A percentile compares a stretch with the other conserved stretches of the same genome.
Conservation (phyloP, 352 stramenopile genomes). For the Halophytophthora polymorphica region DNA sequence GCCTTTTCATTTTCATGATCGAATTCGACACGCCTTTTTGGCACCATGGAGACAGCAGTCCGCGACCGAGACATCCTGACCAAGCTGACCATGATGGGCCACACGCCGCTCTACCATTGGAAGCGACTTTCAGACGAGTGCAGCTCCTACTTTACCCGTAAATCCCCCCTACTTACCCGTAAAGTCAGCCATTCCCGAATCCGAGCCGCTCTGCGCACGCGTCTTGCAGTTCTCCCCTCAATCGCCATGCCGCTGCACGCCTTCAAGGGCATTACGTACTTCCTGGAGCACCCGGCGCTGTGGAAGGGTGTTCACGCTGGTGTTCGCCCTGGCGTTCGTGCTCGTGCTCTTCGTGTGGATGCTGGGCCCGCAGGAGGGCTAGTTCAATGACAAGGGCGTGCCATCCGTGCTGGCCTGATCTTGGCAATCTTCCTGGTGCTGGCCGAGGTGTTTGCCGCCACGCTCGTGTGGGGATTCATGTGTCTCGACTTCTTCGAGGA, state of each 20-base stretch:
- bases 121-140: no score
- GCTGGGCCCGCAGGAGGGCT: slow-evolving; percentile 40
- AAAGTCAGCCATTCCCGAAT: slow-evolving; percentile 24
- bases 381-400: slow-evolving; percentile 30
- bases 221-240: background rate
- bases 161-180: no score
- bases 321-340: slow-evolving; percentile 41
- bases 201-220: background rate
- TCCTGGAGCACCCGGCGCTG: slow-evolving; percentile 41
- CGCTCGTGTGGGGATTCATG: slow-evolving; percentile 45
- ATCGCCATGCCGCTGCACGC: slow-evolving; percentile 35
- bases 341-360: slow-evolving; percentile 41
- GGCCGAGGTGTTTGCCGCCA: slow-evolving; percentile 53
- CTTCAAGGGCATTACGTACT: slow-evolving; percentile 41
- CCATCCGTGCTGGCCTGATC: slow-evolving; percentile 39
- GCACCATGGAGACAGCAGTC: no score
- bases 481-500: slow-evolving; percentile 50
- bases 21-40: no score
- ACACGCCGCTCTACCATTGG: no score
- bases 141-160: no score
- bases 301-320: slow-evolving; percentile 52
- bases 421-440: slow-evolving; percentile 48
- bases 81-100: no score
- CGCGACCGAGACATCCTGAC: no score
- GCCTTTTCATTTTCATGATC: no score